Evolutionary conservation across 768 basidiomycete species (phyloP), one percentile per base, ranked within the genome.

Genomic region (Paxillus ammoniavirescens): DNA sequence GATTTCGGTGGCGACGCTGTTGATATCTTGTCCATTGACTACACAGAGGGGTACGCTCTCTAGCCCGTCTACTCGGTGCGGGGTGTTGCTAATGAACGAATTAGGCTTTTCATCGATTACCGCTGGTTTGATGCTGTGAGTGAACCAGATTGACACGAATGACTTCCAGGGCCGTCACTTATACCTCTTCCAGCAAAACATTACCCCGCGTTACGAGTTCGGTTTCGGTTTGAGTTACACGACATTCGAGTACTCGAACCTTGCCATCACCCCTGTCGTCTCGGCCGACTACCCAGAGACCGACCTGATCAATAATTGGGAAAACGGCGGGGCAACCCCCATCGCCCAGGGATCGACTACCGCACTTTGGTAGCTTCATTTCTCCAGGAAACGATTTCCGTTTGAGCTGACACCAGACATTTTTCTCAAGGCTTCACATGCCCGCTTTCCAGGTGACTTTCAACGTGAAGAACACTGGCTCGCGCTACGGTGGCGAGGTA

Each of bases 161-260:
- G 26, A 7, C 33, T 15, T 28, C 35, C 7, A 2, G 10, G 15
- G 37, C 33, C 9, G 2, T 26, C 33, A 8, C 48, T 57, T 2
- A 57, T 18, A 33, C 18, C 44, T 30, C 14, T 44, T 50, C 30
- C 33, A 87, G 81, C 73, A 81, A 68, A 80, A 85, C 56, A 90
- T 92, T 57, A 77, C 77, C 0, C 91, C 91, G 4, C 87, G 89
- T 36, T 93, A 83, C 63, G 90, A 91, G 64, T 98, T 98, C 66
- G 94, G 94, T 5, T 95, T 85, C 65, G 94, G 94, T 0, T 67
- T 95, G 63, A 89, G 85, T 52, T 98, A 97, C 73, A 88, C 94
- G 37, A 79, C 72, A 2, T 98, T 95, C 68, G 69, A 79, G 31
- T 95, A 92, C 67, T 82, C 77, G 41, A 72, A 78, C 31, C 72